Conservation (phyloP, 1,284 basidiomycete species). For the Sporisorium scitamineum region DNA sequence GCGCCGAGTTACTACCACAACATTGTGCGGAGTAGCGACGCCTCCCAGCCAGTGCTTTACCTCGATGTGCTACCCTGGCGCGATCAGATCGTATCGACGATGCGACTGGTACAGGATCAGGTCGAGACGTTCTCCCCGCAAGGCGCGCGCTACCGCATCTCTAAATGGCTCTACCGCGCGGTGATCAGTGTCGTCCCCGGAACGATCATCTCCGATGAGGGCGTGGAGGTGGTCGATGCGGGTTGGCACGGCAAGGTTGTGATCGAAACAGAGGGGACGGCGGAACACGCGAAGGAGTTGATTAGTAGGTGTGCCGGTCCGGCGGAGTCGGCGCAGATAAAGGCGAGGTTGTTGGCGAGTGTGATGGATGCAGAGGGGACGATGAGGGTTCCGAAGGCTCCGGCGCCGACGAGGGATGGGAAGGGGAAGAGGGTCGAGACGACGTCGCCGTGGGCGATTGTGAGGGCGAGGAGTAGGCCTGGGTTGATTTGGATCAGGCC, state of each 20-base stretch:
- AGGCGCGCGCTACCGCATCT: slow-evolving; percentile 68
- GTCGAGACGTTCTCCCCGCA: slow-evolving; percentile 68
- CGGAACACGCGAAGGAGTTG: slow-evolving; percentile 64
- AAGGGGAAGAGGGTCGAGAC: slow-evolving; percentile 45
- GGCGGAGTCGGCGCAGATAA: slow-evolving; percentile 45
- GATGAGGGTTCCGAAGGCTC: slow-evolving; percentile 25
- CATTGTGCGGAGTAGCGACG: slow-evolving; percentile 60
- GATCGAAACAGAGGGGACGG: slow-evolving; percentile 65
- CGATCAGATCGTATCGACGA: slow-evolving; percentile 64
- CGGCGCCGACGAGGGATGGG: slow-evolving; percentile 25
- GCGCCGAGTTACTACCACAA: slow-evolving; percentile 70
- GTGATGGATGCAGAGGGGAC: slow-evolving; percentile 47
- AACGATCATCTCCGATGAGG: slow-evolving; percentile 52
- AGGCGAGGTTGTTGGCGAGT: slow-evolving; percentile 52
- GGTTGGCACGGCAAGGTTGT: slow-evolving; percentile 60
- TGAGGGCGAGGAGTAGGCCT: slow-evolving; percentile 57
- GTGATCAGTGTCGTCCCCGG: slow-evolving; percentile 57
- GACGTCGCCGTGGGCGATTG: slow-evolving; percentile 54
- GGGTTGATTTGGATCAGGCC: slow-evolving; percentile 63
- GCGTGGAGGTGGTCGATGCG: slow-evolving; percentile 48
- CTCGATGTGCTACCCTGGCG: slow-evolving; percentile 67
- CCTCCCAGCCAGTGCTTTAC: slow-evolving; percentile 60
- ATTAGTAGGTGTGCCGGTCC: slow-evolving; percentile 58
- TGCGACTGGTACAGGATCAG: slow-evolving; percentile 69
- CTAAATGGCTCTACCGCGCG: slow-evolving; percentile 70